These are phyloP conservation scores for Heracleum sosnowskyi DNA, from an alignment of 129 eudicot genomes.

Conservation along the genomic window DNA sequence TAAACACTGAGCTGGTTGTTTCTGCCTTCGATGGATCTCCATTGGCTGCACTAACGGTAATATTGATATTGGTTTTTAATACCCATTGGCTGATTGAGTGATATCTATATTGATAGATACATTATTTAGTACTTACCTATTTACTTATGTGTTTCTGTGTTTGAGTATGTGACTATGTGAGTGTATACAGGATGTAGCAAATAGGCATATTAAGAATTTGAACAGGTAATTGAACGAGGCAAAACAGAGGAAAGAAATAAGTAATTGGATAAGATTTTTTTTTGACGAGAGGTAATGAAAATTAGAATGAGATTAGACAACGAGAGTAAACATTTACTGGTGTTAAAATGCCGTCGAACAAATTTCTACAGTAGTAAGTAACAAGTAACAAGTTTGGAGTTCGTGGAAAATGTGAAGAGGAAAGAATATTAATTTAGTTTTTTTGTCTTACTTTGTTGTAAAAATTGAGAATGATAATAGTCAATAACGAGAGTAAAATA, in stretches of 20 bases:
- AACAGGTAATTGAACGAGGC: too few relatives aligned
- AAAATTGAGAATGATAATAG: too few relatives aligned
- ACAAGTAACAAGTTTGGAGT: not conserved
- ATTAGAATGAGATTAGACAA: too few relatives aligned
- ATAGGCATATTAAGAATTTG: too few relatives aligned
- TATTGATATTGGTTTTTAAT: conserved; percentile 8
- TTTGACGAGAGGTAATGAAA: not conserved
- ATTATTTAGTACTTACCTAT: not conserved
- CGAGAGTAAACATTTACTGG: not conserved
- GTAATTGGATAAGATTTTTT: too few relatives aligned
- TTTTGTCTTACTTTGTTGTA: not conserved
- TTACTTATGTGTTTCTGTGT: not conserved
- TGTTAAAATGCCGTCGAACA: not conserved
- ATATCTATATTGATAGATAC: not conserved
- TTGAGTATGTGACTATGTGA: not conserved
- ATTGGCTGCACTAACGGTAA: conserved; percentile 95
- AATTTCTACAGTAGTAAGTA: not conserved
- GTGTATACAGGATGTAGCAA: too few relatives aligned
- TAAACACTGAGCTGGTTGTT: conserved; percentile 87
- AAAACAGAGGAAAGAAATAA: too few relatives aligned
- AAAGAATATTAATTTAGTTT: not conserved
- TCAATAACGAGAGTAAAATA: too few relatives aligned
- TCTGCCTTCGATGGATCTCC: conserved; percentile 99
- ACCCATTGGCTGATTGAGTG: not conserved
- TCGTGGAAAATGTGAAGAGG: not conserved